Percentiles rank a stretch among this genome's conserved stretches.
Conservation (phyloP, 768 basidiomycete species). For the Mycena pura region DNA sequence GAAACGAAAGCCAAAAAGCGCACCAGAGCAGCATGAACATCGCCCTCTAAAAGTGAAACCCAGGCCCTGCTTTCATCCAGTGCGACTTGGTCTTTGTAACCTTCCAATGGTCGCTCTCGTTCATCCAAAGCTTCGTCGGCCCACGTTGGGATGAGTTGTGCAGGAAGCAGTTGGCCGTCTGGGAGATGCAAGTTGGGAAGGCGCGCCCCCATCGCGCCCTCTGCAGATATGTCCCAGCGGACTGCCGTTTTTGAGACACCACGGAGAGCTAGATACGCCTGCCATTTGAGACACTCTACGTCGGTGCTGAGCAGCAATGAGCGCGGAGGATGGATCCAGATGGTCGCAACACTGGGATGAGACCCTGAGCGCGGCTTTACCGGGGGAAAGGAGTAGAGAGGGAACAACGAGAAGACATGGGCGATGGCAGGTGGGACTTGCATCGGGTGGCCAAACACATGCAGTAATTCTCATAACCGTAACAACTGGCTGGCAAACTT, state of each 20-base stretch:
- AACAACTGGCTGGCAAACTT: constrained; percentile 8
- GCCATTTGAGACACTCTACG: constrained; percentile 91
- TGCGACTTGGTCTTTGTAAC: constrained; percentile 65
- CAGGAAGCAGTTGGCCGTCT: constrained; percentile 62
- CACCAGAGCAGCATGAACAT: constrained; percentile 79
- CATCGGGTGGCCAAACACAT: constrained; percentile 9
- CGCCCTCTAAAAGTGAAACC: constrained; percentile 79
- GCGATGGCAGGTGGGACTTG: constrained; percentile 47
- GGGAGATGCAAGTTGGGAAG: constrained; percentile 78
- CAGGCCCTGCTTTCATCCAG: constrained; percentile 83
- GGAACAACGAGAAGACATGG: constrained; percentile 62
- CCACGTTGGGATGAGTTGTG: constrained; percentile 77
- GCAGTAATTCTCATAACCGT: neutral
- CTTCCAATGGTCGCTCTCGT: constrained; percentile 59
- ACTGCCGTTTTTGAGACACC: constrained; percentile 58
- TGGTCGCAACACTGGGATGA: constrained; percentile 45
- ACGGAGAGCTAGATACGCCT: constrained; percentile 79
- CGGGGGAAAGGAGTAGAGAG: constrained; percentile 59
- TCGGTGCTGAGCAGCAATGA: constrained; percentile 66
- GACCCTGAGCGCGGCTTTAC: constrained; percentile 37
- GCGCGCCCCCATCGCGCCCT: constrained; percentile 71
- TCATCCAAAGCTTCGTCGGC: constrained; percentile 61
- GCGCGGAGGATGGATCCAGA: constrained; percentile 71
- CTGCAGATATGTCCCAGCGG: constrained; percentile 71
- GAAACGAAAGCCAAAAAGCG: constrained; percentile 30